These are phyloP conservation scores for Trichoderma afroharzianum DNA, from an alignment of 2,329 filamentous ascomycete species.

Conservation along the genomic window DNA sequence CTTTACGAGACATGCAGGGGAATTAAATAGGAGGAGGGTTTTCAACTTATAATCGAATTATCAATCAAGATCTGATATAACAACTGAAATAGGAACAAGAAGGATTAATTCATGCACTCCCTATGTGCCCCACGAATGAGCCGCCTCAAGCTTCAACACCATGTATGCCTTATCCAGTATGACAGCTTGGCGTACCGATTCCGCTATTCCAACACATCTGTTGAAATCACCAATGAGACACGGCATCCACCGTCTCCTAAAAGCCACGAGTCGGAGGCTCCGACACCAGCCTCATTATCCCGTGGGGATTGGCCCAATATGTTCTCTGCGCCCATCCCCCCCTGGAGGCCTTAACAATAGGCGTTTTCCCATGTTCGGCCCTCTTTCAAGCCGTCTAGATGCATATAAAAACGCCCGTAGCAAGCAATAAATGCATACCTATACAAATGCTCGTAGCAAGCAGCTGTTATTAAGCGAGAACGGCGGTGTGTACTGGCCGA, in stretches of 20 bases:
- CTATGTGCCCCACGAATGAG: neutral
- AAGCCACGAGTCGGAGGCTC: neutral
- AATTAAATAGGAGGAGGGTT: neutral
- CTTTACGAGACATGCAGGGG: neutral
- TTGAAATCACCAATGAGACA: neutral
- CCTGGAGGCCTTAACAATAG: neutral
- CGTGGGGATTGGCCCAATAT: neutral
- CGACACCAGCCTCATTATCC: neutral
- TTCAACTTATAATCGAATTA: neutral
- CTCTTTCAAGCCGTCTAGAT: neutral
- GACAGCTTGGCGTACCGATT: neutral
- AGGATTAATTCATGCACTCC: neutral
- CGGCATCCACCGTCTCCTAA: neutral
- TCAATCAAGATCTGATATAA: neutral
- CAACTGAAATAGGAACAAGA: neutral
- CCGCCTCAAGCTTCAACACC: neutral
- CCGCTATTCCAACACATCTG: neutral
- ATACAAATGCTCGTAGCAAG: neutral
- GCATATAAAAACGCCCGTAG: neutral
- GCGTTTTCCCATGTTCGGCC: neutral
- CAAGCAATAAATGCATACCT: neutral
- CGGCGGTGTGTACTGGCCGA: neutral
- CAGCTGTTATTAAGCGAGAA: slow-evolving; percentile 2
- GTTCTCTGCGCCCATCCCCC: neutral
- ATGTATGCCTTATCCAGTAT: neutral